Base-by-base conservation (phyloP, 169 alveolate genomes). In the Toxoplasma gondii region DNA sequence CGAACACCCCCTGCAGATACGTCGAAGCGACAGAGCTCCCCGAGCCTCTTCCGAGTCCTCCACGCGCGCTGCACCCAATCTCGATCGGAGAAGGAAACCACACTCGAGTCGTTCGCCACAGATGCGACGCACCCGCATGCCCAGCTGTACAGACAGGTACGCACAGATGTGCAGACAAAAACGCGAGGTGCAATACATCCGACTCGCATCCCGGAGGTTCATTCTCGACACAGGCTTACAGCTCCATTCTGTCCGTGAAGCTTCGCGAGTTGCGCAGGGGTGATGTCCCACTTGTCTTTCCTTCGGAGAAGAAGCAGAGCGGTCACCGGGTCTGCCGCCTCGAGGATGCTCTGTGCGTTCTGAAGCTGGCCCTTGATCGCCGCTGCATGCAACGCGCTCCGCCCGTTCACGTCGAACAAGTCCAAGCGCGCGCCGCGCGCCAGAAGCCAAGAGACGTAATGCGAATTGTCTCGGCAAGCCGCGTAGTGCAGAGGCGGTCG, bases 401-500 rank as follows among this genome's bases (percentile, higher is more conserved):
- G 88, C 38, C 74, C 45, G 41, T 91, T 91, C 34, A 74, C 41
- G 39, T 91, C 94, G 22, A 91, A 44, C 83, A 91, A 24, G 91
- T 91, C 94, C n/a, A 84, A 84, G 27, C 74, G 82, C 16, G 91
- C 94, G 10, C 97, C 97, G 19, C 45, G 94, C 36, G 84, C 64
- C 69, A 96, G 92, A 31, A 96, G 94, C 97, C 97, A 96, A 70
- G 58, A 78, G 38, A 96, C 94, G 87, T 93, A 96, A 34, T 92
- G 93, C 17, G 94, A 90, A 38, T 95, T 94, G 16, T 83, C 67
- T 29, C 97, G 88, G 93, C 96, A 96, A 0, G 96, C 95, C 31
- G 97, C 97, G 88, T 96, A 96, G 91, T 96, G 97, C 88, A 96
- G 96, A 12, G 97, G 97, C 17, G 97, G 94, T 58, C 96, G 87